These are phyloP conservation scores for Exserohilum turcica DNA, from an alignment of 2,329 filamentous ascomycete genomes.

Conservation along the genomic window DNA sequence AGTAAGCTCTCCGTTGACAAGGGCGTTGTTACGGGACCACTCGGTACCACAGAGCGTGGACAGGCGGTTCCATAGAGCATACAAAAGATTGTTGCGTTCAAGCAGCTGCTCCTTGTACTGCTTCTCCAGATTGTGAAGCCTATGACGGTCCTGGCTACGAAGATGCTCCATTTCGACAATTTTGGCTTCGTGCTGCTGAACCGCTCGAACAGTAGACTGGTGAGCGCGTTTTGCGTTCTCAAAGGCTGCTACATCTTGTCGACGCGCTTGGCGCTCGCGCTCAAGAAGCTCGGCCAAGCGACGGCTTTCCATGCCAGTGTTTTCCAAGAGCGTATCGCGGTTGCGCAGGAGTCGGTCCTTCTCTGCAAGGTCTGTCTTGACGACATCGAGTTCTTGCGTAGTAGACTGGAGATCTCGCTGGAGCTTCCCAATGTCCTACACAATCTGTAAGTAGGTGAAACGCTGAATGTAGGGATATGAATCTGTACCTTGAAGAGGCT, in stretches of 20 bases:
- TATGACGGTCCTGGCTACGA: constrained; percentile 76
- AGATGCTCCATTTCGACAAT: constrained; percentile 85
- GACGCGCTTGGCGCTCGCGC: constrained; percentile 83
- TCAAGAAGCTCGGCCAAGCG: constrained; percentile 87
- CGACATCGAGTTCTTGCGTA: constrained; percentile 77
- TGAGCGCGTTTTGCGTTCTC: constrained; percentile 88
- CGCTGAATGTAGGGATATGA: neutral
- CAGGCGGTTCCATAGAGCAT: constrained; percentile 88
- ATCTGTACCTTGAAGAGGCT: constrained; percentile 74
- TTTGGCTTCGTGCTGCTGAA: constrained; percentile 81
- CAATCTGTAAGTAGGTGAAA: constrained; percentile 22
- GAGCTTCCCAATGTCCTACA: constrained; percentile 79
- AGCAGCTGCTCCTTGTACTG: constrained; percentile 83
- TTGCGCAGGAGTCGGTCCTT: constrained; percentile 90
- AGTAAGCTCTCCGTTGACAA: constrained; percentile 86
- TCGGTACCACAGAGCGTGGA: constrained; percentile 85
- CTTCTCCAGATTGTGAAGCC: constrained; percentile 74
- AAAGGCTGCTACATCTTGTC: constrained; percentile 84
- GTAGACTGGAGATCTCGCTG: constrained; percentile 87
- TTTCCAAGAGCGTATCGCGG: constrained; percentile 85
- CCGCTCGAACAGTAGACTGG: constrained; percentile 82
- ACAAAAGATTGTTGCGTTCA: constrained; percentile 86
- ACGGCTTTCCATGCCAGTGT: constrained; percentile 81
- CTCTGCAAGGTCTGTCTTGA: constrained; percentile 79
- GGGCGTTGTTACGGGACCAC: constrained; percentile 86